These are phyloP conservation scores for Bremia lactucae DNA, from an alignment of 352 stramenopile species.

Conservation along the genomic window DNA sequence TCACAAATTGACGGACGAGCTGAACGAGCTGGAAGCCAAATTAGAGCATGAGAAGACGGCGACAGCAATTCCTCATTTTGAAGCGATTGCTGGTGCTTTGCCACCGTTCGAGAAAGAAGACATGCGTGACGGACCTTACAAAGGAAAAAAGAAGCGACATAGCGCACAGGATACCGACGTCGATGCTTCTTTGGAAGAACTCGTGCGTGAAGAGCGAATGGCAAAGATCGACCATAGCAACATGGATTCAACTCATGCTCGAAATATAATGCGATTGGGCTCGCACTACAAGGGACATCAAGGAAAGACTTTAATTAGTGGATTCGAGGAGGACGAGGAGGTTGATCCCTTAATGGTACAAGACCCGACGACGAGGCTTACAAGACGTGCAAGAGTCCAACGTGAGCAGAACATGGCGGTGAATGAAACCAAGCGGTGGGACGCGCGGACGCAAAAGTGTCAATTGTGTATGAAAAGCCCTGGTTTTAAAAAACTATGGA, in stretches of 20 bases:
- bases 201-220: conserved; percentile 72
- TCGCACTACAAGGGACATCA: conserved; percentile 64
- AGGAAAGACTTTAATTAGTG: conserved; percentile 51
- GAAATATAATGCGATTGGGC: conserved; percentile 67
- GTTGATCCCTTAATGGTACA: conserved; percentile 57
- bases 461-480: conserved; percentile 55
- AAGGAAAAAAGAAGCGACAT: conserved; percentile 49
- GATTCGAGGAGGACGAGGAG: conserved; percentile 76
- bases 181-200: conserved; percentile 47
- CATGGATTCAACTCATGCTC: conserved; percentile 59
- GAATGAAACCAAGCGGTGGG: conserved; percentile 56
- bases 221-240: conserved; percentile 32
- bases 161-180: conserved; percentile 13
- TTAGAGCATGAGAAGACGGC: conserved; percentile 31
- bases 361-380: conserved; percentile 35
- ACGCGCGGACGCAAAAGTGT: conserved; percentile 58
- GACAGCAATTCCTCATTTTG: conserved; percentile 41
- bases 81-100: conserved; percentile 43
- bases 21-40: conserved; percentile 72
- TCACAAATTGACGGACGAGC: conserved; percentile 54
- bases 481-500: conserved; percentile 69
- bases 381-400: conserved; percentile 42
- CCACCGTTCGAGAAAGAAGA: conserved; percentile 66
- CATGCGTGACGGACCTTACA: conserved; percentile 39
- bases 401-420: conserved; percentile 41